Conservation (phyloP, 179 eudicot species). For the Beta corolliflora region DNA sequence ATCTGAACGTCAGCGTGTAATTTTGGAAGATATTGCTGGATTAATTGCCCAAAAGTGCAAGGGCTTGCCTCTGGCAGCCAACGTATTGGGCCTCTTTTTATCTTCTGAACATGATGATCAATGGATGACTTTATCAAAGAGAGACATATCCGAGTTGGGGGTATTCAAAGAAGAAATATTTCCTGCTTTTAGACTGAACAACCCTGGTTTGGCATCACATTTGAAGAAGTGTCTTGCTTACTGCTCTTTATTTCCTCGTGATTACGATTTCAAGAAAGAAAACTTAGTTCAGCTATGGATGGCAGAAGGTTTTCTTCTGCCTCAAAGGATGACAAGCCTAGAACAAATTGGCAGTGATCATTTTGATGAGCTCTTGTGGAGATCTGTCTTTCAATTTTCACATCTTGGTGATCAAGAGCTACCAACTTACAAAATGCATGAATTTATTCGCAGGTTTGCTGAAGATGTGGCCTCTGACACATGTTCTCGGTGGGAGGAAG, state of each 20-base stretch:
- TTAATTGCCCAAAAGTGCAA: constrained; percentile 28
- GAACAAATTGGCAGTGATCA: constrained; percentile 23
- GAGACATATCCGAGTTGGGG: constrained; percentile 35
- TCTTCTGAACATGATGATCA: constrained; percentile 19
- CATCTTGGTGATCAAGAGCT: not conserved
- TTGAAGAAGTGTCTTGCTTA: constrained; percentile 34
- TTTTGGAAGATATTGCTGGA: constrained; percentile 16
- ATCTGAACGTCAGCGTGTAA: not conserved
- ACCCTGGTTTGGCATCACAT: constrained; percentile 27
- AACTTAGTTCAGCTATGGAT: constrained; percentile 36
- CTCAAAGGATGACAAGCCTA: constrained; percentile 2
- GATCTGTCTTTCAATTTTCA: constrained; percentile 28
- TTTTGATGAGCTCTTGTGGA: constrained; percentile 28
- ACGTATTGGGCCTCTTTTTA: constrained; percentile 17
- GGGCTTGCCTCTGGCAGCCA: constrained; percentile 33
- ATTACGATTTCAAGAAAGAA: constrained; percentile 24
- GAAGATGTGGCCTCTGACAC: constrained; percentile 17
- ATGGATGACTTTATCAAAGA: constrained; percentile 25
- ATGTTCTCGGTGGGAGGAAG: constrained; percentile 14
- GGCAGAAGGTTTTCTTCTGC: constrained; percentile 35
- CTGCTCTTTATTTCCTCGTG: constrained; percentile 30
- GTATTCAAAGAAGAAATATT: constrained; percentile 7
- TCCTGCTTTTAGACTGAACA: constrained; percentile 27
- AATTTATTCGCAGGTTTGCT: constrained; percentile 22
- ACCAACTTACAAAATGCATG: constrained; percentile 12